These are phyloP conservation scores for Trametes sanguinea DNA, from an alignment of 768 basidiomycete genomes.

Conservation along the genomic window DNA sequence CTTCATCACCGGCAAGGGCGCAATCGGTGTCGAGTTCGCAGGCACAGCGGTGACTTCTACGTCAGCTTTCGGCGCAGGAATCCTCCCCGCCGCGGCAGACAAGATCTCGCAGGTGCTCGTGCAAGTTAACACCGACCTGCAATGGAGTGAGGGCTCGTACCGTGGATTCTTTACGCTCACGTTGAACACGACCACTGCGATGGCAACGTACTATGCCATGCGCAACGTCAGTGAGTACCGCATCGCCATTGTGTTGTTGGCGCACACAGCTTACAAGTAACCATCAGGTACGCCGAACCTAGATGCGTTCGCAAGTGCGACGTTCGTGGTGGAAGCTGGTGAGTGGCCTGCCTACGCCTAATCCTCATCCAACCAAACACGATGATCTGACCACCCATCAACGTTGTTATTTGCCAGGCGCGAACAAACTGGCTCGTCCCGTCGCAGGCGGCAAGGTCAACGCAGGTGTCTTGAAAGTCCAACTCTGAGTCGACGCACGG, in stretches of 20 bases:
- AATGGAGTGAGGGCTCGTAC: constrained; percentile 62
- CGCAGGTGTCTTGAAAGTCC: constrained; percentile 46
- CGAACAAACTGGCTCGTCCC: constrained; percentile 50
- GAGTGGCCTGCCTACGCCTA: not conserved
- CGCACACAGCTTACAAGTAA: not conserved
- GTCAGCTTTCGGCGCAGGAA: constrained; percentile 47
- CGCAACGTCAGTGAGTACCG: constrained; percentile 43
- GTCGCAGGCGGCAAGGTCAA: constrained; percentile 48
- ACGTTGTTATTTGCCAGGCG: constrained; percentile 30
- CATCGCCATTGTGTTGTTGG: not conserved
- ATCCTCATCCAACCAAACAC: too few species aligned
- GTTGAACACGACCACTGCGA: constrained; percentile 46
- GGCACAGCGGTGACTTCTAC: constrained; percentile 59
- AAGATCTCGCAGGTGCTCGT: constrained; percentile 41
- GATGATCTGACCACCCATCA: too few species aligned
- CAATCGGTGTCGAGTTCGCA: constrained; percentile 61
- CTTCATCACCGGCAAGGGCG: constrained; percentile 48
- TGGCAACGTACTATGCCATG: constrained; percentile 60
- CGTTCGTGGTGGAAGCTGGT: constrained; percentile 41
- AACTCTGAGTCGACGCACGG: not conserved
- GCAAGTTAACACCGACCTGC: constrained; percentile 48
- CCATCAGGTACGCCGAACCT: constrained; percentile 43
- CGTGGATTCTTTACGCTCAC: constrained; percentile 61
- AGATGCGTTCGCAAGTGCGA: constrained; percentile 46
- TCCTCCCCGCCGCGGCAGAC: constrained; percentile 43